A percentile compares a stretch with the other conserved stretches of the same genome.
Conservation (phyloP, 306 rosid species). For the Vigna hirtella region DNA sequence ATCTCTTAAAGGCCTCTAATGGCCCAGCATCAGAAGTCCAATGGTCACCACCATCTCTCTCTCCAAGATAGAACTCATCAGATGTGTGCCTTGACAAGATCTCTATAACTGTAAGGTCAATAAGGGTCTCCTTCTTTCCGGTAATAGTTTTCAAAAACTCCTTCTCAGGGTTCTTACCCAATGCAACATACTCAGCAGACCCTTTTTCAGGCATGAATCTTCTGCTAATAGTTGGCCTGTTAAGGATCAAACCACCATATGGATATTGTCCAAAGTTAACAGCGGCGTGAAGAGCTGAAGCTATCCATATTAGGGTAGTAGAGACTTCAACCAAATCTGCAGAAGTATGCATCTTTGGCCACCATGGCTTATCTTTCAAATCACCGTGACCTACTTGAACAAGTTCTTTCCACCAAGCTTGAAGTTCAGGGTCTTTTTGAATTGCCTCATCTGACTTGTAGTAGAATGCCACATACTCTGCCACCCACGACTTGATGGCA, state of each 20-base stretch:
- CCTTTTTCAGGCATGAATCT: slow-evolving; percentile 63
- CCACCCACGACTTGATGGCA: slow-evolving; percentile 68
- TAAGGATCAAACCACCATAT: slow-evolving; percentile 68
- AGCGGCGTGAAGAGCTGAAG: slow-evolving; percentile 75
- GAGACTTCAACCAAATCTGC: slow-evolving; percentile 51
- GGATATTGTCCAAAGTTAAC: slow-evolving; percentile 69
- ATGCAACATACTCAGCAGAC: slow-evolving; percentile 57
- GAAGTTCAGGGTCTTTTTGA: slow-evolving; percentile 59
- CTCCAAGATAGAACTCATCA: slow-evolving; percentile 63
- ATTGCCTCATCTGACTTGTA: slow-evolving; percentile 55
- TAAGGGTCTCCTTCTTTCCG: slow-evolving; percentile 55
- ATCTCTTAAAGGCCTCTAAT: slow-evolving; percentile 42
- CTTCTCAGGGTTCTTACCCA: slow-evolving; percentile 53
- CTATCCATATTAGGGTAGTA: slow-evolving; percentile 65
- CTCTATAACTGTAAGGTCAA: slow-evolving; percentile 61
- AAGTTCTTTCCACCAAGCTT: slow-evolving; percentile 79
- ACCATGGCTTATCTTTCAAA: slow-evolving; percentile 59
- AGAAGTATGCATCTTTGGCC: slow-evolving; percentile 62
- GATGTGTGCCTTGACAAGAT: slow-evolving; percentile 68
- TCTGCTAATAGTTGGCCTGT: slow-evolving; percentile 66
- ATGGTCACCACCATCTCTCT: slow-evolving; percentile 41
- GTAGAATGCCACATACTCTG: slow-evolving; percentile 60
- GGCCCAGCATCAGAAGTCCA: slow-evolving; percentile 45
- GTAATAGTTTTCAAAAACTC: slow-evolving; percentile 63
- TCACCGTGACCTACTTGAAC: slow-evolving; percentile 66